phyloP scores from a whole-genome alignment of 441 rosid species.

The Corymbia calophylla region DNA sequence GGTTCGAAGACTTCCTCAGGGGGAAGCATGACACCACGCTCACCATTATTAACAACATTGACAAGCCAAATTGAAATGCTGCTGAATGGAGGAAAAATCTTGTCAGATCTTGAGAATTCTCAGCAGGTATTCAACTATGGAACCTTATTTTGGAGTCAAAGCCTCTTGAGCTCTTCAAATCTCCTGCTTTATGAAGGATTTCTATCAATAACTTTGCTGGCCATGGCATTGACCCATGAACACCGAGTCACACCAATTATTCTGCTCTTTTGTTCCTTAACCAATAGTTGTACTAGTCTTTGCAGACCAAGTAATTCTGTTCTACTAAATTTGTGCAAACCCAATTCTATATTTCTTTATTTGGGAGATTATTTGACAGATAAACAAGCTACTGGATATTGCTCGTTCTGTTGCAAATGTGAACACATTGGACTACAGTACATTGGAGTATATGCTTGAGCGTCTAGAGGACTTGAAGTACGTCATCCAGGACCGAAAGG shows the following conservation, averaged over 20 bases:
- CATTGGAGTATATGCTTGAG: conserved; percentile 75
- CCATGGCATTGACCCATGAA: neutral
- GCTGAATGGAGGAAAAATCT: conserved; percentile 56
- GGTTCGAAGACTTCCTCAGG: conserved; percentile 46
- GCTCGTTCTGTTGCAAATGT: conserved; percentile 73
- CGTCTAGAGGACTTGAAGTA: conserved; percentile 83
- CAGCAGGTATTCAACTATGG: conserved; percentile 53
- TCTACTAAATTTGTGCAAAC: neutral
- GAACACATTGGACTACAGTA: conserved; percentile 55
- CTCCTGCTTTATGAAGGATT: neutral
- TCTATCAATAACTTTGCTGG: neutral
- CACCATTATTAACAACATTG: conserved; percentile 76
- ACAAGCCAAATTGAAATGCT: conserved; percentile 79
- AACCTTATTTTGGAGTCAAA: neutral
- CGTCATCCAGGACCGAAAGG: conserved; percentile 89
- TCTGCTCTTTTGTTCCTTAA: neutral
- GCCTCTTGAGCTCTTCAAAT: neutral
- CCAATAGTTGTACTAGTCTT: neutral
- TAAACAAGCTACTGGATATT: conserved; percentile 66
- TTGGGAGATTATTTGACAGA: conserved; percentile 35
- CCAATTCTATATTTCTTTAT: neutral
- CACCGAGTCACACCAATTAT: neutral
- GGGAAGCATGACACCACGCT: conserved; percentile 89
- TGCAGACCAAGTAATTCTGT: neutral
- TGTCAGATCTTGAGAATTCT: conserved; percentile 77